Percentiles rank a stretch among this genome's conserved stretches.
phyloP scores from a whole-genome alignment of 1,284 basidiomycete genomes.

The Sanghuangporus weigelae region DNA sequence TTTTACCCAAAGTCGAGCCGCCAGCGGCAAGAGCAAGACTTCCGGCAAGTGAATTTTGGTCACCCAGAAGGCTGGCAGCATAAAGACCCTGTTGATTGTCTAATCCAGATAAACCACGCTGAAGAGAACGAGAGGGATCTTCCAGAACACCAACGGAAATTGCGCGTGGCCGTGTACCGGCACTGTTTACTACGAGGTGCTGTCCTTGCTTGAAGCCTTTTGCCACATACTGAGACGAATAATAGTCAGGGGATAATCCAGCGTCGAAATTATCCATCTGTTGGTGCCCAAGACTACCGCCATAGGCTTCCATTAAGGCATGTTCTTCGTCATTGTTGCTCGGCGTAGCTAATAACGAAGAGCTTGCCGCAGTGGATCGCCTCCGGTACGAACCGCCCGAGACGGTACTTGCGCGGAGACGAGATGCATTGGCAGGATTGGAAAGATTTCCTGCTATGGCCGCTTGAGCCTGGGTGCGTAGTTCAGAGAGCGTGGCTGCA shows the following conservation, averaged over 20 bases:
- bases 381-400: slow-evolving; percentile 70
- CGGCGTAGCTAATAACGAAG: slow-evolving; percentile 53
- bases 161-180: slow-evolving; percentile 65
- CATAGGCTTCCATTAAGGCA: slow-evolving; percentile 61
- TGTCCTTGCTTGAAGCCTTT: slow-evolving; percentile 71
- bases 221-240: slow-evolving; percentile 53
- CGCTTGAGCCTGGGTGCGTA: slow-evolving; percentile 82
- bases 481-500: slow-evolving; percentile 79
- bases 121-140: slow-evolving; percentile 58
- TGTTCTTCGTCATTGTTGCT: slow-evolving; percentile 64
- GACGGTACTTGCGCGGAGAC: slow-evolving; percentile 85
- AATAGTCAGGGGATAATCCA: slow-evolving; percentile 41
- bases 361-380: slow-evolving; percentile 46
- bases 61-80: slow-evolving; percentile 27
- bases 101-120: slow-evolving; percentile 56
- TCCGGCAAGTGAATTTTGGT: slow-evolving; percentile 24
- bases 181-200: slow-evolving; percentile 46
- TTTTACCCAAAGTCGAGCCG: slow-evolving; percentile 56
- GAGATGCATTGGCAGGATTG: slow-evolving; percentile 68
- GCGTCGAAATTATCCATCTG: slow-evolving; percentile 58
- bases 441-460: slow-evolving; percentile 80
- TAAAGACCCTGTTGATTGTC: slow-evolving; percentile 53
- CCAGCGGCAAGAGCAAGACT: slow-evolving; percentile 40
- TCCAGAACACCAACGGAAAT: slow-evolving; percentile 92
- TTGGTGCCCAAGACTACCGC: slow-evolving; percentile 45